Base-by-base conservation (phyloP, 805 yeast genomes). In the Millerago galiae region DNA sequence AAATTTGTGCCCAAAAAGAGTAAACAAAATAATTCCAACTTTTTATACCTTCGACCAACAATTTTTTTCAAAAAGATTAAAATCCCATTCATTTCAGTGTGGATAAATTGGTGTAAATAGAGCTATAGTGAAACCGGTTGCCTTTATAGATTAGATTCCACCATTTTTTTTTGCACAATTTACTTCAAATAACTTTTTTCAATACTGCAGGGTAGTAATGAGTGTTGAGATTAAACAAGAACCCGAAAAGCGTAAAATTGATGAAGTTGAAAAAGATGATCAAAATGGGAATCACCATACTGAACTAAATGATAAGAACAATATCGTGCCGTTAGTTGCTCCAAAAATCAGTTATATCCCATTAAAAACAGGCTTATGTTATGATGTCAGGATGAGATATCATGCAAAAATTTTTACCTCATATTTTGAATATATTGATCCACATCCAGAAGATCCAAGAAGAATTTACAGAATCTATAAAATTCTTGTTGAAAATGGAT, bases 361-460 rank as follows among this genome's bases (percentile, higher is more conserved):
- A 2, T 65, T 84, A 55, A 91, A 89, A 60, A 91, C 99, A 0
- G 99, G 99, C 0, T 67, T 93, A 8, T 91, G 95, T 45, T 93
- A 93, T 63, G 99, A 93, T 61, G 97, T 89, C 16, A 73, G 98
- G 49, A 93, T 93, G 98, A 74, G 99, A 48, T 93, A 91, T 62
- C 99, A 93, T 61, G 95, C 97, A 32, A 87, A 89, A 59, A 82
- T 93, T 41, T 90, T 85, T 65, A 87, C 96, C 3, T 83, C 93
- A 2, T 87, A 91, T 52, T 85, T 78, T 54, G 96, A 91, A 61
- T 91, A 91, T 63, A 87, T 91, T 40, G 99, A 93, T 59, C 99
- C 98, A 2, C 99, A 93, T 60, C 99, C 99, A 5, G 99, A 93
- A 61, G 99, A 93, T 59, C 99, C 99, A 10, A 74, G 99, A 48